A percentile compares a stretch with the other conserved stretches of the same genome.
These are phyloP conservation scores for Citrullus mucosospermus DNA, from an alignment of 306 rosid genomes.

Conservation along the genomic window DNA sequence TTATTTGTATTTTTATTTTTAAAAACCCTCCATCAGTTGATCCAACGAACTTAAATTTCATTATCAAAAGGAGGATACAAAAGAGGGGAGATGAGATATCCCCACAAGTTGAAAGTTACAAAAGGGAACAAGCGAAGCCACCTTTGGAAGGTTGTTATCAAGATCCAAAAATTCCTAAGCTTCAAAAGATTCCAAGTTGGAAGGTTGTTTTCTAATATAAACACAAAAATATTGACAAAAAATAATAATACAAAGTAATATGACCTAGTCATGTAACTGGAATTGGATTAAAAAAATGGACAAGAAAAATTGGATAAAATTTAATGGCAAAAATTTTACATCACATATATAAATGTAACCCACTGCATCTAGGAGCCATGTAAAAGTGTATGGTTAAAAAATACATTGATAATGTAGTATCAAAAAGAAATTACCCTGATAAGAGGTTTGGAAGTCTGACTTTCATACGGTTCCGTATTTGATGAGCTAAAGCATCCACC, in stretches of 20 bases:
- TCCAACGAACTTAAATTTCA: not conserved
- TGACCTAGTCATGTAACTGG: not conserved
- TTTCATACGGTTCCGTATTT: constrained; percentile 88
- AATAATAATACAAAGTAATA: not conserved
- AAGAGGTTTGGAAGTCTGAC: constrained; percentile 82
- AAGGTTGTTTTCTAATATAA: not conserved
- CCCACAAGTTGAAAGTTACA: not conserved
- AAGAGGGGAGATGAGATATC: too few relatives aligned
- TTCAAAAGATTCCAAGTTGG: constrained; percentile 2
- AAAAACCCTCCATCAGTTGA: not conserved
- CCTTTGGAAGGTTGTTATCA: not conserved
- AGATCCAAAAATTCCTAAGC: not conserved
- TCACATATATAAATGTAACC: not conserved
- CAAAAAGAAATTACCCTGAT: constrained; percentile 55
- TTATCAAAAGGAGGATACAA: too few relatives aligned
- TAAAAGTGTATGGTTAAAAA: not conserved
- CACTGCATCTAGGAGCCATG: not conserved
- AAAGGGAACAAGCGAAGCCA: not conserved
- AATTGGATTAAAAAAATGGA: not conserved
- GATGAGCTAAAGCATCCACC: constrained; percentile 82
- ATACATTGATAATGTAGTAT: not conserved
- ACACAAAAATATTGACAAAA: not conserved
- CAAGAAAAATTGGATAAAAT: not conserved
- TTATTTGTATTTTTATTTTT: not conserved
- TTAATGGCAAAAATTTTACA: not conserved